Percentiles rank a stretch among this genome's conserved stretches.
These are phyloP conservation scores for Wallacemonas sp. DNA, from an alignment of 208 protist species.

Conservation along the genomic window DNA sequence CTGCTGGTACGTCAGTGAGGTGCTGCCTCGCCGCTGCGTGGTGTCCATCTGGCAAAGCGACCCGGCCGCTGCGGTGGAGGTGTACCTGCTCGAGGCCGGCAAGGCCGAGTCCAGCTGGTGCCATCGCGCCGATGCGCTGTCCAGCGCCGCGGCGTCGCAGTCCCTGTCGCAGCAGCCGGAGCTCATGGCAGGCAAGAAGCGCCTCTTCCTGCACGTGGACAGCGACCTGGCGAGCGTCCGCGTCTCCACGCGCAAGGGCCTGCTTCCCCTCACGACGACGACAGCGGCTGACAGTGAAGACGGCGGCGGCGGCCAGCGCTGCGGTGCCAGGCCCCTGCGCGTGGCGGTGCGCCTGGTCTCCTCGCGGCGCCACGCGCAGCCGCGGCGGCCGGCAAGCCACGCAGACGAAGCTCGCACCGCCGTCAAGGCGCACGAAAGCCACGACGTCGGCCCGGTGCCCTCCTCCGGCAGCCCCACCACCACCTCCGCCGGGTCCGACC, in stretches of 20 bases:
- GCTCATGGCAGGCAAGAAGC: conserved; percentile 16
- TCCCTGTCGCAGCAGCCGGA: not conserved
- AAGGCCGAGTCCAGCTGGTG: not conserved
- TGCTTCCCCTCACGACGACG: not conserved
- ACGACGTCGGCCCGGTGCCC: not conserved
- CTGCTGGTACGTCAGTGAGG: conserved; percentile 11
- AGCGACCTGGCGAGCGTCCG: conserved; percentile 8
- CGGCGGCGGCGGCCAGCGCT: not conserved
- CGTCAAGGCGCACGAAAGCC: not conserved
- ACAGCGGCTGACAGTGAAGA: not conserved
- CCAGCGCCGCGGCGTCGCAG: not conserved
- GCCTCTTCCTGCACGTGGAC: conserved; percentile 8
- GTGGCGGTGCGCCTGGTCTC: not conserved
- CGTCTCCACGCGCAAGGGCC: conserved; percentile 4
- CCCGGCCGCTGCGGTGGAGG: not conserved
- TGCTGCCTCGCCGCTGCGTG: conserved; percentile 9
- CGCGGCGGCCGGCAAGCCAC: not conserved
- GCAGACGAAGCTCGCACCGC: not conserved
- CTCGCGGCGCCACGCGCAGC: not conserved
- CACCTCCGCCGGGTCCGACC: not conserved
- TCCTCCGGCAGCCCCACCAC: not conserved
- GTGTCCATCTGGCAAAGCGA: conserved; percentile 14
- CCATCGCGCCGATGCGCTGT: not conserved
- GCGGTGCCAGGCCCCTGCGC: too few relatives aligned
- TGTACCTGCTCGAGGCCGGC: not conserved